These are phyloP conservation scores for Sphaerobolus stellatus DNA, from an alignment of 1,284 basidiomycete species.

Conservation along the genomic window DNA sequence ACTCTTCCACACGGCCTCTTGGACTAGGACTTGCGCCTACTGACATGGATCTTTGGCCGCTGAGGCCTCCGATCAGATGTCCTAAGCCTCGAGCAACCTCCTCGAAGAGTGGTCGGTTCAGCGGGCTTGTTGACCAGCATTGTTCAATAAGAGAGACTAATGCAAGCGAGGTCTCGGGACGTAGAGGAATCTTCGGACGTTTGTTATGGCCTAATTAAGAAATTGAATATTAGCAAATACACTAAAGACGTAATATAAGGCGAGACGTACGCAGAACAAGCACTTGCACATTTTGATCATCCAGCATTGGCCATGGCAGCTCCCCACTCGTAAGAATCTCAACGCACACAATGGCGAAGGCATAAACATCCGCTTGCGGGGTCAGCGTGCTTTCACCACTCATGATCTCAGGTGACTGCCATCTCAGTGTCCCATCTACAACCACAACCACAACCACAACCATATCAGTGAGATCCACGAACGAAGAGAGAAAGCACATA, in stretches of 20 bases:
- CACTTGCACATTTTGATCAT: conserved; percentile 58
- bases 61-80: not conserved
- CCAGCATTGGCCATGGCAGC: conserved; percentile 58
- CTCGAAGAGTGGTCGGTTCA: conserved; percentile 48
- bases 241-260: not conserved
- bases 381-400: conserved; percentile 51
- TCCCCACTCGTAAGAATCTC: conserved; percentile 67
- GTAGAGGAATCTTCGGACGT: conserved; percentile 49
- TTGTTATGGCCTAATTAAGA: conserved; percentile 48
- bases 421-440: conserved; percentile 60
- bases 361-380: conserved; percentile 64
- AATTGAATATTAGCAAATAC: not conserved
- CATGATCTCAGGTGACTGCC: conserved; percentile 76
- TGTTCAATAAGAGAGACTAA: conserved; percentile 40
- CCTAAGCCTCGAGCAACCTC: conserved; percentile 32
- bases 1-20: not conserved
- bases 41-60: not conserved
- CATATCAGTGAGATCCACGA: not conserved
- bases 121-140: conserved; percentile 53
- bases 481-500: conserved; percentile 34
- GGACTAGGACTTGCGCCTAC: not conserved
- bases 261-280: conserved; percentile 57
- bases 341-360: conserved; percentile 69
- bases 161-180: conserved; percentile 23
- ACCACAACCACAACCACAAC: conserved; percentile 8